Conservation (phyloP, 352 stramenopile species). For the Phytopythium mirpurense region DNA sequence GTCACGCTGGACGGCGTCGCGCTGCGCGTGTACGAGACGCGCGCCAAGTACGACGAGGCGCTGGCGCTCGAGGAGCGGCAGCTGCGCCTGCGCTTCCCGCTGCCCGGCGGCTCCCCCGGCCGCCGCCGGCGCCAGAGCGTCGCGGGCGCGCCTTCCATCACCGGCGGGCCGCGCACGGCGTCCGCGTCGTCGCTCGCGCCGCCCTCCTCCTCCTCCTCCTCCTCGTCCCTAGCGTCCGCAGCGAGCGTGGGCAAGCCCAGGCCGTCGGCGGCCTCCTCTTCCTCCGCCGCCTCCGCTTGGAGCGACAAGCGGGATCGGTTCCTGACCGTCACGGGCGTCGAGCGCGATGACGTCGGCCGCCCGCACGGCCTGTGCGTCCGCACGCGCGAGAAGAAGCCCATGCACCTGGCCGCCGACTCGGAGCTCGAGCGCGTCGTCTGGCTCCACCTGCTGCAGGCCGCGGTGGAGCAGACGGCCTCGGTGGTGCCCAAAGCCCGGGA, state of each 20-base stretch:
- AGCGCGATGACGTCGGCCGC: slow-evolving; percentile 50
- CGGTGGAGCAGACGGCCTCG: slow-evolving; percentile 47
- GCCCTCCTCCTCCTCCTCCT: slow-evolving; percentile 3
- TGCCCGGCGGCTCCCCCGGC: not conserved
- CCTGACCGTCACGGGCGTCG: slow-evolving; percentile 49
- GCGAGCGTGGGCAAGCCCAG: not conserved
- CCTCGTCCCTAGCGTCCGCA: not conserved
- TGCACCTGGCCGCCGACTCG: slow-evolving; percentile 61
- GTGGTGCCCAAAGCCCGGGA: slow-evolving; percentile 30
- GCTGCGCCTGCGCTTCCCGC: slow-evolving; percentile 11
- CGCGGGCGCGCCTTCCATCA: not conserved
- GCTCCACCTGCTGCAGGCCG: slow-evolving; percentile 62
- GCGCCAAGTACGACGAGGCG: slow-evolving; percentile 39
- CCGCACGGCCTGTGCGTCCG: slow-evolving; percentile 53
- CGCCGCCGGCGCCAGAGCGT: not conserved
- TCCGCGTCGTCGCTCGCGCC: slow-evolving; percentile 5
- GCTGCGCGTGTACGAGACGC: slow-evolving; percentile 70
- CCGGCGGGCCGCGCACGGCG: not conserved
- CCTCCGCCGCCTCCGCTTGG: not conserved
- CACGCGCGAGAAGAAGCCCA: slow-evolving; percentile 46
- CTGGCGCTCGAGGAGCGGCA: slow-evolving; percentile 32
- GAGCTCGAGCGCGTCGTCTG: slow-evolving; percentile 73
- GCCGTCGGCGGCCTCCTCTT: not conserved
- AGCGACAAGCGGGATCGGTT: slow-evolving; percentile 41
- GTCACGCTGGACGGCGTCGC: slow-evolving; percentile 54